These are phyloP conservation scores for Boletus reticulatus DNA, from an alignment of 768 basidiomycete genomes.

Conservation along the genomic window DNA sequence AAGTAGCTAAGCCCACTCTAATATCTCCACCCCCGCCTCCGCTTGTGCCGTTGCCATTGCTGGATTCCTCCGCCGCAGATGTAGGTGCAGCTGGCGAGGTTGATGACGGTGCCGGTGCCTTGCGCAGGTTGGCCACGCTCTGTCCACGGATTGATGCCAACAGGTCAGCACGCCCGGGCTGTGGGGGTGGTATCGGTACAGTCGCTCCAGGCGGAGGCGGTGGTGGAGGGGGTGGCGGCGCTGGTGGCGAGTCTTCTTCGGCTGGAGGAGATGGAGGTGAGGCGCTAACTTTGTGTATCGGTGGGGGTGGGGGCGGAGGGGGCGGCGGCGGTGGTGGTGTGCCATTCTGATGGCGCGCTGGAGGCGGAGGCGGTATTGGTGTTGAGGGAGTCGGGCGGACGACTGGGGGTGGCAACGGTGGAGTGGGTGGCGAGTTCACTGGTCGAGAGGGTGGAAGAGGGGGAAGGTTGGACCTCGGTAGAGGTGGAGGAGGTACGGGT, in stretches of 20 bases:
- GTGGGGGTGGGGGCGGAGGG: slow-evolving; percentile 35
- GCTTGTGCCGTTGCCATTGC: slow-evolving; percentile 31
- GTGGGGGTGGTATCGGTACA: slow-evolving; percentile 40
- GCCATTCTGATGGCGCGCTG: slow-evolving; percentile 19
- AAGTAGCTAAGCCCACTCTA: no score
- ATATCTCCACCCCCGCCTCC: slow-evolving; percentile 60
- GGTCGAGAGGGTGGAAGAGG: slow-evolving; percentile 38
- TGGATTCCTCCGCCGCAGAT: slow-evolving; percentile 30
- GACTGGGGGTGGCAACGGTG: slow-evolving; percentile 24
- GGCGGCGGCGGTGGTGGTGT: slow-evolving; percentile 38
- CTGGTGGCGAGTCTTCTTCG: slow-evolving; percentile 28
- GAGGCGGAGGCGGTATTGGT: slow-evolving; percentile 29
- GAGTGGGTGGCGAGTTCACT: slow-evolving; percentile 32
- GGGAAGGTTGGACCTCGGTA: slow-evolving; percentile 25
- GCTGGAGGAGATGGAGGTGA: slow-evolving; percentile 38
- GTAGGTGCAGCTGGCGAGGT: slow-evolving; percentile 38
- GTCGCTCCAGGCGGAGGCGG: slow-evolving; percentile 37
- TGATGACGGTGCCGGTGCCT: slow-evolving; percentile 36
- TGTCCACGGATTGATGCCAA: slow-evolving; percentile 82
- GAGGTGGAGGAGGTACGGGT: slow-evolving; percentile 29
- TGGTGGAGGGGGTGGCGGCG: slow-evolving; percentile 35
- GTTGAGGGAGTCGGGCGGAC: slow-evolving; percentile 28
- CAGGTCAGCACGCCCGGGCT: slow-evolving; percentile 62
- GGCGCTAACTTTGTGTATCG: slow-evolving; percentile 24
- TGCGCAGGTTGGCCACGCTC: slow-evolving; percentile 68